Evolutionary conservation across 345 rosid genomes (phyloP).

Genomic region (Euphorbia peplus): DNA sequence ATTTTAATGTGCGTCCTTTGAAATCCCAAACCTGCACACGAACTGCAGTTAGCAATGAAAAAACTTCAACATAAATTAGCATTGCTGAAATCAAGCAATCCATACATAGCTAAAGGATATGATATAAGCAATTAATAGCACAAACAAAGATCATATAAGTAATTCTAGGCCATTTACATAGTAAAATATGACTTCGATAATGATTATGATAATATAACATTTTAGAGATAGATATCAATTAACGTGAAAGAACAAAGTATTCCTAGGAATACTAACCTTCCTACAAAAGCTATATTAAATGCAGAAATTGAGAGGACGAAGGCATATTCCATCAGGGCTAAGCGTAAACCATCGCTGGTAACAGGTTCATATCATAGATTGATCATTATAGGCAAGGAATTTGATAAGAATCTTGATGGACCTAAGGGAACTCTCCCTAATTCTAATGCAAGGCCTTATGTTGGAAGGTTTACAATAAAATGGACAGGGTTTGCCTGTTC

Average conservation of each 20-base stretch:
- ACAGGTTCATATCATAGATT: background rate
- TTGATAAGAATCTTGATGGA: too few species aligned
- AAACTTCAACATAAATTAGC: slow-evolving; percentile 12
- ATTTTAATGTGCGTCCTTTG: slow-evolving; percentile 60
- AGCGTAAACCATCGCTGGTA: background rate
- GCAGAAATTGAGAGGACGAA: background rate
- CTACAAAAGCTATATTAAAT: background rate
- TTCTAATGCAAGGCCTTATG: too few species aligned
- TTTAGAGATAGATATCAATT: background rate
- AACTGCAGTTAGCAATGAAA: slow-evolving; percentile 5
- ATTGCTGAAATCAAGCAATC: background rate
- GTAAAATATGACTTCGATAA: background rate
- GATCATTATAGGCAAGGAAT: background rate
- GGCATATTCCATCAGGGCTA: background rate
- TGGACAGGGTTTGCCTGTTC: too few species aligned
- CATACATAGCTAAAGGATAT: background rate
- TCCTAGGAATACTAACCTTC: background rate
- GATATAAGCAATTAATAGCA: background rate
- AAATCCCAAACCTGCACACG: slow-evolving; percentile 91
- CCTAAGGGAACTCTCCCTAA: too few species aligned
- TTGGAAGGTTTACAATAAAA: too few species aligned
- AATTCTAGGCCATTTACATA: background rate
- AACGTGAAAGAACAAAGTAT: background rate
- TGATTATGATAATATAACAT: background rate
- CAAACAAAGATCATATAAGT: background rate